Evolutionary conservation across 768 basidiomycete species (phyloP), one percentile per base, ranked within the genome.

Genomic region (Kondoa malvinella): DNA sequence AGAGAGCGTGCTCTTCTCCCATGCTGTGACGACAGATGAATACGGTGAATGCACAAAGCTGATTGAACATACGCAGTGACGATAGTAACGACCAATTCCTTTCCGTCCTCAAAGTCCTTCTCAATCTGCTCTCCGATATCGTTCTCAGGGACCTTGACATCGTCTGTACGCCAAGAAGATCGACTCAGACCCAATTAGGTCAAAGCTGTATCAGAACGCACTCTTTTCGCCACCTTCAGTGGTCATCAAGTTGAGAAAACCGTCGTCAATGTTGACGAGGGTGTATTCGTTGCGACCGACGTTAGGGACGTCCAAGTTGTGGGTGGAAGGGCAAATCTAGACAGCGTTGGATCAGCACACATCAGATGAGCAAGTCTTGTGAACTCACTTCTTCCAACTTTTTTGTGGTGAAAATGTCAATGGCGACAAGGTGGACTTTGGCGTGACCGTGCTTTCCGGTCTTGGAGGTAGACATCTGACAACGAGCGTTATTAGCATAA

Each of bases 391-490:
- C 78, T 75, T 87, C 92, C 79, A 92, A 75, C 83, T 99, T 99
- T 84, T 95, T 95, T 75, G 84, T 84, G 71, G 94, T 99, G 84
- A 99, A 99, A 80, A 99, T 97, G 80, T 99, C 95, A 77, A 89
- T 88, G 77, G 86, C 95, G 74, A 96, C 84, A 71, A 99, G 84
- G 80, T 97, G 92, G 77, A 97, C 95, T 81, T 97, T 99, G 79
- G 95, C 94, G 82, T 99, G 94, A 75, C 94, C 94, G 82, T 97
- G 94, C 85, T 97, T 97, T 75, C 94, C 92, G 61, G 92, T 94
- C 85, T 97, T 97, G 78, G 92, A 97, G 81, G 92, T 95, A 71
- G 91, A 94, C 92, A 95, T 96, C 78, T 95, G 92, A 92, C 86
- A 80, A 91, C 91, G 83, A 25, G 27, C 8, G 32, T 26, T n/a